Evolutionary conservation across 2,329 filamentous ascomycete genomes (phyloP).

Genomic region (Cladophialophora psammophila): DNA sequence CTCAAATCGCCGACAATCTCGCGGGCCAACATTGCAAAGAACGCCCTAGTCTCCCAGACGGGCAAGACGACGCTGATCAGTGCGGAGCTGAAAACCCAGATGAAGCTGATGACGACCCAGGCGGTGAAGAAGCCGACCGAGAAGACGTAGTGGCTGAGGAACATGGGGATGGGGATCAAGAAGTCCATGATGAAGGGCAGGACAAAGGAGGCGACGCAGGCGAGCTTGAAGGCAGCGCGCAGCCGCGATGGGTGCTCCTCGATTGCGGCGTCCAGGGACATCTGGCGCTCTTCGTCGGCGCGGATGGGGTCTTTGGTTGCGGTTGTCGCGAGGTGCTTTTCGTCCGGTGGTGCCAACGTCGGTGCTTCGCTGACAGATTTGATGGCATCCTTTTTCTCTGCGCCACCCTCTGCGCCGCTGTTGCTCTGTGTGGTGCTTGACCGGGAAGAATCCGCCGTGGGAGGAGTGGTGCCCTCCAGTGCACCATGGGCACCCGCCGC

Average conservation of each 20-base stretch:
- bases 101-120: constrained; percentile 77
- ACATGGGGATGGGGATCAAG: constrained; percentile 93
- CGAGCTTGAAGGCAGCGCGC: constrained; percentile 52
- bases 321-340: constrained; percentile 16
- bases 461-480: neutral
- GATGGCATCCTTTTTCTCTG: constrained; percentile 9
- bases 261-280: constrained; percentile 39
- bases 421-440: constrained; percentile 15
- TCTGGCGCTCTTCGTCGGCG: constrained; percentile 41
- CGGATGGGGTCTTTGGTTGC: constrained; percentile 32
- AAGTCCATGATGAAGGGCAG: constrained; percentile 76
- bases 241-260: constrained; percentile 45
- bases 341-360: constrained; percentile 17
- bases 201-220: constrained; percentile 64
- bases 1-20: constrained; percentile 24
- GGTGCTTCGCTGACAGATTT: constrained; percentile 19
- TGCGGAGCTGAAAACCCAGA: constrained; percentile 65
- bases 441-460: constrained; percentile 11
- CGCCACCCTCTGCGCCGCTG: neutral
- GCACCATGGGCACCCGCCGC: constrained; percentile 56
- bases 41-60: constrained; percentile 51
- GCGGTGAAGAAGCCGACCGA: constrained; percentile 81
- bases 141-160: constrained; percentile 81
- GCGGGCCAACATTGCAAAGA: constrained; percentile 38
- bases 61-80: constrained; percentile 52